Percentiles rank a stretch among this genome's conserved stretches.
Evolutionary conservation across 2,329 filamentous ascomycete species (phyloP).

Genomic region (Dactylellina haptotyla): DNA sequence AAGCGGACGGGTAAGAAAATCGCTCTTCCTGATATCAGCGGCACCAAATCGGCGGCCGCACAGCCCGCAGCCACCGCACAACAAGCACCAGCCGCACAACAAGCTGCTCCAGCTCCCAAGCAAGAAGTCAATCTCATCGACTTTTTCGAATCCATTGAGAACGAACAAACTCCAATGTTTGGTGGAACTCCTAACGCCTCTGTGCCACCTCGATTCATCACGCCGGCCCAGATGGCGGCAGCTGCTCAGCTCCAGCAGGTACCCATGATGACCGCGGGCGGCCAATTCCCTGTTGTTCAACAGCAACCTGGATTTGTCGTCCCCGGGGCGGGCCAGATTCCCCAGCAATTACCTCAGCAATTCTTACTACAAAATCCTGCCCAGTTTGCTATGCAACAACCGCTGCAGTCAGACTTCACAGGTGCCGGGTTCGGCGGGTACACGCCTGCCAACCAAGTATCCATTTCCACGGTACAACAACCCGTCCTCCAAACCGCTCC

Average conservation of each 20-base stretch:
- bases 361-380: slow-evolving; percentile 57
- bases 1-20: slow-evolving; percentile 66
- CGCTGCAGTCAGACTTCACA: slow-evolving; percentile 71
- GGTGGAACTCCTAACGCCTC: slow-evolving; percentile 59
- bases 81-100: slow-evolving; percentile 65
- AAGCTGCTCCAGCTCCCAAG: slow-evolving; percentile 69
- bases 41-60: slow-evolving; percentile 58
- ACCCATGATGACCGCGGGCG: slow-evolving; percentile 49
- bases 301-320: slow-evolving; percentile 59
- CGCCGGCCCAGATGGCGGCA: slow-evolving; percentile 62
- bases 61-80: slow-evolving; percentile 57
- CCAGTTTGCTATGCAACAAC: slow-evolving; percentile 61
- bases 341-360: slow-evolving; percentile 54
- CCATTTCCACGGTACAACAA: slow-evolving; percentile 66
- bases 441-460: slow-evolving; percentile 72
- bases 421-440: slow-evolving; percentile 88
- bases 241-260: slow-evolving; percentile 57
- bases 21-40: slow-evolving; percentile 60
- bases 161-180: slow-evolving; percentile 79
- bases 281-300: slow-evolving; percentile 56
- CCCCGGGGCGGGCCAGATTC: slow-evolving; percentile 57
- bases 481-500: slow-evolving; percentile 61
- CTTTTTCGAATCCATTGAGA: slow-evolving; percentile 93
- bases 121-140: slow-evolving; percentile 75
- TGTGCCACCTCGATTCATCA: slow-evolving; percentile 61